Evolutionary conservation across 2,329 filamentous ascomycete species (phyloP).

Genomic region (Aspergillus ochraceus): DNA sequence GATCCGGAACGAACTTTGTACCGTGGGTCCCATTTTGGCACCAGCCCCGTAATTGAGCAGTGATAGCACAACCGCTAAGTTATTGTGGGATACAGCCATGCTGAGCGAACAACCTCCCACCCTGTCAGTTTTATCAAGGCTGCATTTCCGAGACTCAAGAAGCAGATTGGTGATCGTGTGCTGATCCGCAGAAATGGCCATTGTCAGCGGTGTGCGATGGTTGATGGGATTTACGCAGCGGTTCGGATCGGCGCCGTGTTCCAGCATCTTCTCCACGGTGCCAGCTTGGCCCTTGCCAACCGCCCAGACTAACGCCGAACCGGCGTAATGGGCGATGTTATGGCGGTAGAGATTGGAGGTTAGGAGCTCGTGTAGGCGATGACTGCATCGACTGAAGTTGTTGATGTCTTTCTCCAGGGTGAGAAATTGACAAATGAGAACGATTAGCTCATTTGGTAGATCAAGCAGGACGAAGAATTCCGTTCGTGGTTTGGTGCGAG

Average conservation of each 20-base stretch:
- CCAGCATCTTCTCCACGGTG: neutral
- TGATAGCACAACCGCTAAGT: neutral
- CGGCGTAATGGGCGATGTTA: neutral
- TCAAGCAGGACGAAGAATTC: neutral
- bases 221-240: neutral
- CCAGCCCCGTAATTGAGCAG: neutral
- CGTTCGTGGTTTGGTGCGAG: neutral
- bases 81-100: neutral
- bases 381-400: neutral
- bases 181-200: neutral
- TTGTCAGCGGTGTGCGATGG: too few species aligned
- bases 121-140: neutral
- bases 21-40: neutral
- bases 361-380: neutral
- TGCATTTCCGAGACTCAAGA: neutral
- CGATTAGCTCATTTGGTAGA: neutral
- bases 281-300: neutral
- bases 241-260: neutral
- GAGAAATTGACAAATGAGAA: neutral
- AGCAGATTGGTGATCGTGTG: neutral
- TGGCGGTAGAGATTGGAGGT: neutral
- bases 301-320: neutral
- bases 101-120: neutral
- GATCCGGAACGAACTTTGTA: neutral
- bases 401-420: neutral